Evolutionary conservation across 768 basidiomycete species (phyloP).

Genomic region (Lentinula sp.): DNA sequence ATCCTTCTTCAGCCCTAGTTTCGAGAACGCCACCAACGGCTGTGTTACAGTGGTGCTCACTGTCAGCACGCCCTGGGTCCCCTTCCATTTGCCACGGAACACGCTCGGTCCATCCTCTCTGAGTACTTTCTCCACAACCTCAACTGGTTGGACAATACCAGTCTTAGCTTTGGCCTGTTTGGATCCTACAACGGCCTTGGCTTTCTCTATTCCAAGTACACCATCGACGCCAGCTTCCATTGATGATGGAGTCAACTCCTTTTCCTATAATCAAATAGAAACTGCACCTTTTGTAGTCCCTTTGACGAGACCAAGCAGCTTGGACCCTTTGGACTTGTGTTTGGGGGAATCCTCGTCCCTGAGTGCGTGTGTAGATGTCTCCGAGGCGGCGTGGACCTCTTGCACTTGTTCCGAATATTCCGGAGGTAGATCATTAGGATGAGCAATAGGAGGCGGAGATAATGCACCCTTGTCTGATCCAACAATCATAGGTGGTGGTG

Average conservation of each 20-base stretch:
- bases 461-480: background rate
- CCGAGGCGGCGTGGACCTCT: background rate
- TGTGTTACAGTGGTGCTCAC: background rate
- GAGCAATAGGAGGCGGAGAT: background rate
- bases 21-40: background rate
- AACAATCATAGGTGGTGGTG: slow-evolving; percentile 24
- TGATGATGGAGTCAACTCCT: background rate
- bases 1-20: background rate
- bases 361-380: background rate
- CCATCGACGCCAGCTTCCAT: background rate
- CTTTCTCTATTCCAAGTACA: background rate
- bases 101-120: background rate
- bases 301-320: background rate
- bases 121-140: background rate
- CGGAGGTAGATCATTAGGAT: background rate
- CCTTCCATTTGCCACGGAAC: background rate
- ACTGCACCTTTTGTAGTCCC: background rate
- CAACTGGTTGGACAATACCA: background rate
- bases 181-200: background rate
- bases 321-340: background rate
- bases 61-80: background rate
- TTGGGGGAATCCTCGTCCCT: background rate
- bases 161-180: background rate
- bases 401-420: background rate
- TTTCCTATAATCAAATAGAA: background rate